Evolutionary conservation across 139 green algal species (phyloP).

Genomic region (Spirogloea muscicola): DNA sequence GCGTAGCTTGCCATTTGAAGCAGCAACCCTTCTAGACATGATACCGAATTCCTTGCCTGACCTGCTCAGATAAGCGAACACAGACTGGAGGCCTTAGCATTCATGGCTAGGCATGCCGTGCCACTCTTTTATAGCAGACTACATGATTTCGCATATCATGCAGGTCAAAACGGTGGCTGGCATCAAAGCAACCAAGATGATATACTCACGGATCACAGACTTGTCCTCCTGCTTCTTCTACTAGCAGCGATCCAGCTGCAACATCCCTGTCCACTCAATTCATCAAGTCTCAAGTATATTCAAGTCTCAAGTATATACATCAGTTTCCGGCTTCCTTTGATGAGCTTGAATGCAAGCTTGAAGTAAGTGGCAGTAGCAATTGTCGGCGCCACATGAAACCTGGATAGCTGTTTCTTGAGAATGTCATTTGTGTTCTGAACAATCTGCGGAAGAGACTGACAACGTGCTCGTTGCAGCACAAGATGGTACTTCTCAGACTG

Average conservation of each 20-base stretch:
- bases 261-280: constrained; percentile 32
- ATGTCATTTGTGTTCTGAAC: constrained; percentile 10
- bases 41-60: constrained; percentile 9
- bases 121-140: neutral
- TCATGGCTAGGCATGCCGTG: neutral
- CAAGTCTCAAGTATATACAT: no score
- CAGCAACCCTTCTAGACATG: constrained; percentile 19
- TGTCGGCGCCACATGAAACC: no score
- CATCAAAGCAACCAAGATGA: constrained; percentile 1
- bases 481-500: neutral
- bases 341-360: neutral
- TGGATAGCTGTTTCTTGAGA: no score
- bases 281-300: neutral
- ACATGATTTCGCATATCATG: neutral
- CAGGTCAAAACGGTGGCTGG: neutral
- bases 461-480: neutral
- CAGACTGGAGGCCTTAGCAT: neutral
- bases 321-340: neutral
- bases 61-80: neutral
- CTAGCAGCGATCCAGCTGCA: constrained; percentile 22
- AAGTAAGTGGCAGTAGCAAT: no score
- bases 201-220: constrained; percentile 35
- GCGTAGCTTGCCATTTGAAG: constrained; percentile 17
- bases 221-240: constrained; percentile 15
- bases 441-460: neutral